Percentiles rank a stretch among this genome's conserved stretches.
Evolutionary conservation across 371 early-diverging fungal genomes (phyloP).

Genomic region (Apophysomyces ossiformis): DNA sequence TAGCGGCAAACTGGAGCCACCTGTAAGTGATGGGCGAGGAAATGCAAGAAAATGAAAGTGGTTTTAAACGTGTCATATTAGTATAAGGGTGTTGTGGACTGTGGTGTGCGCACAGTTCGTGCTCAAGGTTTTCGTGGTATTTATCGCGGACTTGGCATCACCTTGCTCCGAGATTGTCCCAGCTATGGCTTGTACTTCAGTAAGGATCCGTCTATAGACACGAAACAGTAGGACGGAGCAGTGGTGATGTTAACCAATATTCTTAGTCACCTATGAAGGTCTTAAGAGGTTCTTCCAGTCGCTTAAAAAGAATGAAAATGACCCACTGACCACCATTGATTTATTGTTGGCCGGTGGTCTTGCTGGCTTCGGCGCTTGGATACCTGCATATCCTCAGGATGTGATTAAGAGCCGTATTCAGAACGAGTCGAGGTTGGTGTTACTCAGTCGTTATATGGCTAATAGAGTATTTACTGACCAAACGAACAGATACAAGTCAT

Average conservation of each 20-base stretch:
- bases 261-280: conserved; percentile 70
- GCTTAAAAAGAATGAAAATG: conserved; percentile 52
- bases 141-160: conserved; percentile 83
- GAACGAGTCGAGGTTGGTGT: conserved; percentile 49
- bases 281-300: conserved; percentile 60
- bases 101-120: conserved; percentile 71
- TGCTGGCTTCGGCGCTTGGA: conserved; percentile 86
- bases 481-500: conserved; percentile 30
- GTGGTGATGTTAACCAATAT: background rate
- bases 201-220: conserved; percentile 21
- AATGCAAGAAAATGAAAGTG: background rate
- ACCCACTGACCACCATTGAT: conserved; percentile 57
- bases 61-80: conserved; percentile 26
- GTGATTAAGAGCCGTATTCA: conserved; percentile 87
- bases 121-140: conserved; percentile 72
- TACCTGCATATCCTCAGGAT: conserved; percentile 89
- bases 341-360: conserved; percentile 83
- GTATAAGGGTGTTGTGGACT: conserved; percentile 80
- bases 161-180: conserved; percentile 85
- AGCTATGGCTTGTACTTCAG: conserved; percentile 86
- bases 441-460: background rate
- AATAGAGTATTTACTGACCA: background rate
- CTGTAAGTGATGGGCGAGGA: conserved; percentile 39
- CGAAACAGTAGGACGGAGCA: background rate
- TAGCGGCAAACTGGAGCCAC: conserved; percentile 41